Conservation (phyloP, 331 rosid species). For the Ulmus americana region DNA sequence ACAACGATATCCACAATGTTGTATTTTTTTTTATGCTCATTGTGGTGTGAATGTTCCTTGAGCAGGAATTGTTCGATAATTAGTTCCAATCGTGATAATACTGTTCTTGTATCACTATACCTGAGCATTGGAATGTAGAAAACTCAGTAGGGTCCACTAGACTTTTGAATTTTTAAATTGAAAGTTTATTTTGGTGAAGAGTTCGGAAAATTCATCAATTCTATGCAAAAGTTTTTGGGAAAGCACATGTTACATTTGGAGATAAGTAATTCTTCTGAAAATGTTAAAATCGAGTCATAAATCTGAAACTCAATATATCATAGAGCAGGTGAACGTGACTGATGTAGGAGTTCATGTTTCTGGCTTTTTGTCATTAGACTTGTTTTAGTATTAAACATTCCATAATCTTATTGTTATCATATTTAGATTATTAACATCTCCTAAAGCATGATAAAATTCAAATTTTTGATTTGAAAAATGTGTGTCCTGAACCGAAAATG, state of each 20-base stretch:
- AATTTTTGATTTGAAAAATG: no score
- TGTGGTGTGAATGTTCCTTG: not conserved
- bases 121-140: not conserved
- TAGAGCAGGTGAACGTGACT: not conserved
- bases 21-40: constrained; percentile 6
- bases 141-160: constrained; percentile 4
- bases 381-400: no score
- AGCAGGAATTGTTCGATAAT: constrained; percentile 1
- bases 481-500: no score
- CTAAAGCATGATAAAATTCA: no score
- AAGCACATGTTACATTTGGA: not conserved
- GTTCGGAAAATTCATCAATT: not conserved
- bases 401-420: no score
- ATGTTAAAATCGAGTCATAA: not conserved
- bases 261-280: not conserved
- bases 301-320: not conserved
- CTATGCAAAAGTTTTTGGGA: not conserved
- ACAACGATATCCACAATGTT: not conserved
- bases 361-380: no score
- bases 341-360: not conserved
- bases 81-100: not conserved
- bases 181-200: not conserved
- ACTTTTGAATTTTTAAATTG: not conserved
- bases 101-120: constrained; percentile 1
- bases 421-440: no score